Percentiles rank a stretch among this genome's conserved stretches.
Evolutionary conservation across 1,284 basidiomycete genomes (phyloP).

Genomic region (Polyporus tsugae): DNA sequence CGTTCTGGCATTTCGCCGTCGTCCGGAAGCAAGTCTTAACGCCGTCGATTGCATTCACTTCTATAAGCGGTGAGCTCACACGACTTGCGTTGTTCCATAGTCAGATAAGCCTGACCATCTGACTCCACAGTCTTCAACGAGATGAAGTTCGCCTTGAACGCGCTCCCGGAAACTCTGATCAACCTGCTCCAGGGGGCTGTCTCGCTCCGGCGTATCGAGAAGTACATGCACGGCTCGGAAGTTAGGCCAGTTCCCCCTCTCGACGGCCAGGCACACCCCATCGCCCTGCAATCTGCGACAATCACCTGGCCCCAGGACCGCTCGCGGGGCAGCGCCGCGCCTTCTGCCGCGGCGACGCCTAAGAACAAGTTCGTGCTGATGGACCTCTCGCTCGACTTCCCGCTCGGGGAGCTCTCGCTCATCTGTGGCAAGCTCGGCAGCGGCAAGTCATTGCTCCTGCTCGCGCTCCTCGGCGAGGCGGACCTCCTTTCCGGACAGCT

Average conservation of each 20-base stretch:
- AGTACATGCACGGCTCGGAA: slow-evolving; percentile 81
- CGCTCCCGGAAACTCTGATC: slow-evolving; percentile 90
- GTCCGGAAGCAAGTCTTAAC: slow-evolving; percentile 74
- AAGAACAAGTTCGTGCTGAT: slow-evolving; percentile 81
- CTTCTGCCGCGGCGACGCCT: slow-evolving; percentile 74
- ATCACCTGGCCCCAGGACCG: slow-evolving; percentile 90
- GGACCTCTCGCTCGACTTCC: slow-evolving; percentile 85
- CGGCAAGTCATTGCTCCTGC: slow-evolving; percentile 84
- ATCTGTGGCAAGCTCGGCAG: slow-evolving; percentile 86
- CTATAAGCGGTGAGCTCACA: slow-evolving; percentile 35
- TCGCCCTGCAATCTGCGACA: slow-evolving; percentile 85
- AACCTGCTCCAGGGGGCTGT: slow-evolving; percentile 87
- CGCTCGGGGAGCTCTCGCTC: slow-evolving; percentile 77
- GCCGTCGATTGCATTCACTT: slow-evolving; percentile 89
- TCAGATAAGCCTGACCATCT: not conserved
- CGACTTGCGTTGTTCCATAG: not conserved
- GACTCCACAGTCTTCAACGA: slow-evolving; percentile 78
- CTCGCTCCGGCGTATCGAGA: slow-evolving; percentile 90
- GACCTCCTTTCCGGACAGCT: slow-evolving; percentile 86
- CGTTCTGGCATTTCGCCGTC: slow-evolving; percentile 87
- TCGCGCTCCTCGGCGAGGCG: slow-evolving; percentile 90
- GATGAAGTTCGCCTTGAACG: slow-evolving; percentile 85
- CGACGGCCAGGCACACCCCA: slow-evolving; percentile 60
- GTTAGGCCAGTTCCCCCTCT: slow-evolving; percentile 68
- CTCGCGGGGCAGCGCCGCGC: slow-evolving; percentile 48